Evolutionary conservation across 2,329 filamentous ascomycete genomes (phyloP), one percentile per base, ranked within the genome.

Genomic region (Penicillium sp.): DNA sequence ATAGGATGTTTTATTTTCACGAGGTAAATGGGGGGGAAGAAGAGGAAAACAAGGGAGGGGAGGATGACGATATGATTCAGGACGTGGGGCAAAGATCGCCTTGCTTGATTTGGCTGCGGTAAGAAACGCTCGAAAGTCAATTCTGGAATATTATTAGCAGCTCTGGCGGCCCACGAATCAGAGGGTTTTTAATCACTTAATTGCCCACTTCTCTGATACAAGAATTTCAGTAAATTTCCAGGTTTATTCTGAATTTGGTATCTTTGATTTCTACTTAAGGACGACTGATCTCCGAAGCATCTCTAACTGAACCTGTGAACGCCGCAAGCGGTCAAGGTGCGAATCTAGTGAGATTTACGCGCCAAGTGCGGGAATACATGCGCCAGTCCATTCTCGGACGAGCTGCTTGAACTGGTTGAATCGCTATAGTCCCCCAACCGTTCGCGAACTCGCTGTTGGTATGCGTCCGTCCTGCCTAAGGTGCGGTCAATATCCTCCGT

Each of bases 401-500:
- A 35, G 50, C 27, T 46, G 43, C 3, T 33, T 13, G 27, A 29
- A 7, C 35, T 49, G 4, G 21, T 16, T 24, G 46, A 35, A 9
- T 29, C 29, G 11, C 48, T 43, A 6, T 14, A 35, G 29, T 49
- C 51, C 49, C 33, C 39, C 42, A 53, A 43, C 31, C 42, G 65
- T 45, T 69, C 63, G 19, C 70, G 67, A 11, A 78, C 69, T 31
- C 71, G 75, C 51, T 78, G 71, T 49, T 78, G 65, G 62, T 83
- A 79, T 52, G 74, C 72, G 59, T 75, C 75, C 6, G 81, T 79
- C 21, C 82, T 55, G 51, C 76, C 76, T 42, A 87, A 67, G 7
- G 81, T 83, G 65, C 81, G 74, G 52, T 87, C 84, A 44, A 87
- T 77, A 51, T 86, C 83, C 56, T 76, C 78, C 0, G 84, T 84